Base-by-base conservation (phyloP, 1,284 basidiomycete genomes). In the Leccinum cinnamomeum region DNA sequence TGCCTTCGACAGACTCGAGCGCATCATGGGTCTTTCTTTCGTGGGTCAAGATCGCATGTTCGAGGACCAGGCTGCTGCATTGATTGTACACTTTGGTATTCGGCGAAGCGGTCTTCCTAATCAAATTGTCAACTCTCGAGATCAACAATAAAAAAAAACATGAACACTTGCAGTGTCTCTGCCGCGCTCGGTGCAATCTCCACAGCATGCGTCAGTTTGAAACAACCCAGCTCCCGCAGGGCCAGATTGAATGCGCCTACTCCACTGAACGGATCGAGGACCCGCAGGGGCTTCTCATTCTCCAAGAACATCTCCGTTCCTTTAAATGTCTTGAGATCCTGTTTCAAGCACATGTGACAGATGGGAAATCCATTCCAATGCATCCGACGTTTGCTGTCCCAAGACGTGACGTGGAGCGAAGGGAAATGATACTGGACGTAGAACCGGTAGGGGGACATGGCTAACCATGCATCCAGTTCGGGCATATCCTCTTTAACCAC, bases 121-220 rank as follows among this genome's bases (percentile, higher is more conserved):
- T 25, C 41, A 53, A 61, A 25, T 62, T 62, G 62, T 48, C 61
- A 59, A 53, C 16, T 54, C 16, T 54, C 7, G 33, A 44, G 20
- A 7, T 18, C 51, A 35, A 50, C 33, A n/a, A 59, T 16, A 7
- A 16, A 39, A 53, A 18, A 51, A 46, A 58, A 58, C 12, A 62
- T 53, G 18, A 35, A 51, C 11, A 73, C 82, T 59, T 67, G 89
- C 89, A 87, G 73, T 1, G 90, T 90, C 61, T 76, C 73, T 0
- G 87, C 86, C n/a, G 90, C 87, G 68, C 87, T 90, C 0, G 89
- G 87, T 39, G 82, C 78, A 20, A 90, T 85, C 66, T 92, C 90
- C 41, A 90, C 74, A 0, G 86, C 82, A 77, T 90, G 85, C 0
- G 84, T 86, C 3, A 89, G 70, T 63, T 83, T 79, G 58, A 91